Percentiles rank a stretch among this genome's conserved stretches.
Evolutionary conservation across 2,329 filamentous ascomycete genomes (phyloP).

Genomic region (Hysterium pulicare): DNA sequence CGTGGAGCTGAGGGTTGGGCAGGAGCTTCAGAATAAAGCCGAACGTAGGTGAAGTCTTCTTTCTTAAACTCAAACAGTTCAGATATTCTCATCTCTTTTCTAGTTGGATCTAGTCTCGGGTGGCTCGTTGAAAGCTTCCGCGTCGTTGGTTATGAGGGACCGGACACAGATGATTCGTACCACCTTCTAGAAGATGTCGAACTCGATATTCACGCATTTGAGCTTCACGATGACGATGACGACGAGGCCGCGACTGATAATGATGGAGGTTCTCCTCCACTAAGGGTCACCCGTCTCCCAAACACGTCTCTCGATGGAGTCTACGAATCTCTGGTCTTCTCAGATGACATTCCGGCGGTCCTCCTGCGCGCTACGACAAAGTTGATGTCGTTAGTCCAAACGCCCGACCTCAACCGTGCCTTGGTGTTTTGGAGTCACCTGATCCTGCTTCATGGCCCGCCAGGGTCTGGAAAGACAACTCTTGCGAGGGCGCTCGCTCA

Average conservation of each 20-base stretch:
- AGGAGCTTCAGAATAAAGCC: conserved; percentile 23
- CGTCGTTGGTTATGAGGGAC: conserved; percentile 39
- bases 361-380: conserved; percentile 41
- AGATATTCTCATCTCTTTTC: conserved; percentile 1
- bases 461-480: conserved; percentile 44
- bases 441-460: conserved; percentile 42
- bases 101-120: conserved; percentile 24
- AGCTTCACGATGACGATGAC: conserved; percentile 26
- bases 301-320: conserved; percentile 39
- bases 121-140: conserved; percentile 32
- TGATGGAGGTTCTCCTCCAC: conserved; percentile 24
- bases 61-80: background rate
- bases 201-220: conserved; percentile 44
- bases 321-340: conserved; percentile 48
- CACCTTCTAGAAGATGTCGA: conserved; percentile 32
- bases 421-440: conserved; percentile 47
- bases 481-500: conserved; percentile 50
- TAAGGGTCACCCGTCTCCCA: conserved; percentile 36
- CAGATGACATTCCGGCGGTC: conserved; percentile 39
- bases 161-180: conserved; percentile 10
- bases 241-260: conserved; percentile 18
- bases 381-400: conserved; percentile 25
- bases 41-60: conserved; percentile 18
- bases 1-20: conserved; percentile 30
- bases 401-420: conserved; percentile 33